These are phyloP conservation scores for Mycena metata DNA, from an alignment of 768 basidiomycete genomes.

Conservation along the genomic window DNA sequence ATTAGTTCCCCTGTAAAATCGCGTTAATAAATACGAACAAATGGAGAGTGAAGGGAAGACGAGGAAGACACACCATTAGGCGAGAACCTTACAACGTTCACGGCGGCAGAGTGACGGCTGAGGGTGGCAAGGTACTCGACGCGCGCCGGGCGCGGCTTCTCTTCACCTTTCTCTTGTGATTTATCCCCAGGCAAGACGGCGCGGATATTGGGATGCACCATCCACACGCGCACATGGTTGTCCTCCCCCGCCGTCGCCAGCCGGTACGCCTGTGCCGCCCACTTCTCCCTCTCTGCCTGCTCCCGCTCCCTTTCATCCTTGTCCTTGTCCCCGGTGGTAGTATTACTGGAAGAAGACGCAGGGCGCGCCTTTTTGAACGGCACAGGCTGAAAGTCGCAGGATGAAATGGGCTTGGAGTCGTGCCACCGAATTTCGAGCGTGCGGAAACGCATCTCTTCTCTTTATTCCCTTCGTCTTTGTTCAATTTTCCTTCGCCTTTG, in stretches of 20 bases:
- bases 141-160: constrained; percentile 70
- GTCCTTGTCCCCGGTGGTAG: too few species aligned
- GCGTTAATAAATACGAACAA: constrained; percentile 12
- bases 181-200: constrained; percentile 66
- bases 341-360: too few species aligned
- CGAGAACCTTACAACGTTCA: constrained; percentile 96
- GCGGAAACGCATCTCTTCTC: constrained; percentile 91
- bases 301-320: too few species aligned
- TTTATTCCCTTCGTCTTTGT: too few species aligned
- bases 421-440: constrained; percentile 98
- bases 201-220: constrained; percentile 92
- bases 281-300: constrained; percentile 64
- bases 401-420: constrained; percentile 94
- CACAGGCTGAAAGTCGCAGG: constrained; percentile 94
- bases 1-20: constrained; percentile 82
- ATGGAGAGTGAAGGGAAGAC: background rate
- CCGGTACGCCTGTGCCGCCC: constrained; percentile 82
- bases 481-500: too few species aligned
- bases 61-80: constrained; percentile 78
- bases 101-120: constrained; percentile 91
- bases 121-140: constrained; percentile 97
- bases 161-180: constrained; percentile 48
- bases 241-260: constrained; percentile 97
- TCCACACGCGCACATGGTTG: constrained; percentile 96
- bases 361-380: constrained; percentile 85